Conservation (phyloP, 345 rosid genomes). For the Iberis pinnata region DNA sequence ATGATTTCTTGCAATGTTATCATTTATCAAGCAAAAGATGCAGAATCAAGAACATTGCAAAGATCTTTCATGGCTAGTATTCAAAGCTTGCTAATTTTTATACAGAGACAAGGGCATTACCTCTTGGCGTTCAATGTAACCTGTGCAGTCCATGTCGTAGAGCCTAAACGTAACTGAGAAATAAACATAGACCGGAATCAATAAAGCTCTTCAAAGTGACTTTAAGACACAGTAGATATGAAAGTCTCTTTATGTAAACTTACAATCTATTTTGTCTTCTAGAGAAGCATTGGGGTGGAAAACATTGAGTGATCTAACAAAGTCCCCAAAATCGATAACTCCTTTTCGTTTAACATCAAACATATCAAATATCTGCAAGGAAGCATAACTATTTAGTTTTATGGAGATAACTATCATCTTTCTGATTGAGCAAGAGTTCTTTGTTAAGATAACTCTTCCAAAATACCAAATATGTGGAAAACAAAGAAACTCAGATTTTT, state of each 20-base stretch:
- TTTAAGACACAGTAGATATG: not conserved
- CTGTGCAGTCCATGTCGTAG: constrained; percentile 82
- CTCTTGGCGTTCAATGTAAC: constrained; percentile 96
- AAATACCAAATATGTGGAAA: no score
- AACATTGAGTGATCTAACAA: constrained; percentile 78
- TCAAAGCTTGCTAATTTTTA: no score
- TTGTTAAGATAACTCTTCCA: no score
- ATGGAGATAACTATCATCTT: no score
- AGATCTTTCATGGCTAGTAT: not conserved
- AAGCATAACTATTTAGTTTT: not conserved
- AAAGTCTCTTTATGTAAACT: constrained; percentile 28
- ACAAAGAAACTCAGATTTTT: constrained; percentile 9
- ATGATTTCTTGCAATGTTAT: not conserved
- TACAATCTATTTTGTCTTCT: constrained; percentile 86
- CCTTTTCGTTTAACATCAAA: constrained; percentile 91
- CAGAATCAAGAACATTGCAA: constrained; percentile 3
- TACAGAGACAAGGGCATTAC: no score
- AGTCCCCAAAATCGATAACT: constrained; percentile 88
- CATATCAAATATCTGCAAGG: constrained; percentile 79
- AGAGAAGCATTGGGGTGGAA: constrained; percentile 82
- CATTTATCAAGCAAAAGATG: not conserved
- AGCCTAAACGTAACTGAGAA: constrained; percentile 88
- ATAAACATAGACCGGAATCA: not conserved
- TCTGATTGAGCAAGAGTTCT: not conserved
- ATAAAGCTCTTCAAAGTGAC: constrained; percentile 3